Evolutionary conservation across 305 asterid species (phyloP), one percentile per base, ranked within the genome.

Genomic region (Stenogyne calaminthoides): DNA sequence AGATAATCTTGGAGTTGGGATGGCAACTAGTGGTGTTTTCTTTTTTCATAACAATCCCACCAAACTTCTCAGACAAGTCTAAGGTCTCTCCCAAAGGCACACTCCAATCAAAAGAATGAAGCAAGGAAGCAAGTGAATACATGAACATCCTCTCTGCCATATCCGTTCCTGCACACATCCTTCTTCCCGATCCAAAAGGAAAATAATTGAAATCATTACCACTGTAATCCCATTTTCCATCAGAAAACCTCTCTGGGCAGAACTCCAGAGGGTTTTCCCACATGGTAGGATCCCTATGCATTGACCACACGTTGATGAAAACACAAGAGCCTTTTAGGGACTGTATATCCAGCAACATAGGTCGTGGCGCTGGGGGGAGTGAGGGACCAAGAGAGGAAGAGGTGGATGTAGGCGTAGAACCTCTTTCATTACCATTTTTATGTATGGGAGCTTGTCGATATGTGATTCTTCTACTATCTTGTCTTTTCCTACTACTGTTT

Each of bases 1-100:
- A 19, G 89, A 77, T 9, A 86, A 82, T 40, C 95, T 78, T 52
- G 88, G 96, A 56, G 83, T 81, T 9, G 97, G 91, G 39, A 91
- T 70, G 0, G 84, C 91, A 70, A 87, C 54, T 8, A 91, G 70
- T 46, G 96, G 91, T 9, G 29, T 25, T 42, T 62, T 86, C 81
- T 91, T 91, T 89, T 89, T 84, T 88, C 78, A 89, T 14, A 67
- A 91, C 96, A 71, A 89, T 82, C 70, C 97, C 97, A 81, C 97
- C 97, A 81, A 89, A 91, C 83, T 89, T 87, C 63, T 89, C 96
- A 2, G 84, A 68, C 49, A 88, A 57, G 52, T 89, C 93, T 56
- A 88, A 15, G 15, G 57, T 81, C 32, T 80, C 79, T 20, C 87
- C 92, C 0, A 7, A 51, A 1, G 89, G 83, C 81, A 88, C 40